These are phyloP conservation scores for Ophiostoma perfectum DNA, from an alignment of 2,329 filamentous ascomycete species.

Conservation along the genomic window DNA sequence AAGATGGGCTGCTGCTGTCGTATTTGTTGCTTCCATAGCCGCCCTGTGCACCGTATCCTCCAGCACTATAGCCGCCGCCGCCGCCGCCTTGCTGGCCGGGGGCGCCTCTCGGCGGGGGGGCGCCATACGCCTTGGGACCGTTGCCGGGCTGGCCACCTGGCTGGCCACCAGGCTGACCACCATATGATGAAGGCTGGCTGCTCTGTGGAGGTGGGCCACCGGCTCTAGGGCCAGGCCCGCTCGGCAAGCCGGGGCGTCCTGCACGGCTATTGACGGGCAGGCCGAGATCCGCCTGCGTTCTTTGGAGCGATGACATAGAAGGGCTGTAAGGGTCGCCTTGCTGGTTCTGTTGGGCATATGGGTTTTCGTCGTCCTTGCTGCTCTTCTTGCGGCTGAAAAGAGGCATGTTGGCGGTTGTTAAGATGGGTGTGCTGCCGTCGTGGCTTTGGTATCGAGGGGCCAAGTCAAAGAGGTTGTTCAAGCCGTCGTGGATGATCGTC, in stretches of 20 bases:
- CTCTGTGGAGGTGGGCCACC: conserved; percentile 31
- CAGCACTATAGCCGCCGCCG: conserved; percentile 30
- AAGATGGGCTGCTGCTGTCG: conserved; percentile 34
- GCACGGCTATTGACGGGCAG: conserved; percentile 19
- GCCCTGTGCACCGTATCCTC: conserved; percentile 47
- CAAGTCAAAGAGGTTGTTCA: not conserved
- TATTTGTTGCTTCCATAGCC: conserved; percentile 53
- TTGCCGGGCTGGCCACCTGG: not conserved
- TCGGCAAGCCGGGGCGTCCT: conserved; percentile 35
- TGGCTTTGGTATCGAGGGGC: not conserved
- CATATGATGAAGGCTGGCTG: conserved; percentile 17
- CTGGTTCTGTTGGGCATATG: conserved; percentile 49
- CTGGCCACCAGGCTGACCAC: not conserved
- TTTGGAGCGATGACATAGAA: conserved; percentile 45
- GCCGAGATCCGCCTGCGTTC: conserved; percentile 29
- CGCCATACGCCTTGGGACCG: conserved; percentile 9
- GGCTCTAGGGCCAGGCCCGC: conserved; percentile 35
- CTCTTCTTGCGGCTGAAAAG: conserved; percentile 51
- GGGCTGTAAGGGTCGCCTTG: conserved; percentile 50
- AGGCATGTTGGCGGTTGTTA: not conserved
- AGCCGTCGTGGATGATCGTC: not conserved
- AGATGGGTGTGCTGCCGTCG: not conserved
- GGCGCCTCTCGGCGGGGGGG: conserved; percentile 21
- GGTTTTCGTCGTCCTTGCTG: conserved; percentile 44
- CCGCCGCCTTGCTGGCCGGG: conserved; percentile 37